Evolutionary conservation across 2,329 filamentous ascomycete genomes (phyloP).

Genomic region (Cylindrodendrum hubeiense): DNA sequence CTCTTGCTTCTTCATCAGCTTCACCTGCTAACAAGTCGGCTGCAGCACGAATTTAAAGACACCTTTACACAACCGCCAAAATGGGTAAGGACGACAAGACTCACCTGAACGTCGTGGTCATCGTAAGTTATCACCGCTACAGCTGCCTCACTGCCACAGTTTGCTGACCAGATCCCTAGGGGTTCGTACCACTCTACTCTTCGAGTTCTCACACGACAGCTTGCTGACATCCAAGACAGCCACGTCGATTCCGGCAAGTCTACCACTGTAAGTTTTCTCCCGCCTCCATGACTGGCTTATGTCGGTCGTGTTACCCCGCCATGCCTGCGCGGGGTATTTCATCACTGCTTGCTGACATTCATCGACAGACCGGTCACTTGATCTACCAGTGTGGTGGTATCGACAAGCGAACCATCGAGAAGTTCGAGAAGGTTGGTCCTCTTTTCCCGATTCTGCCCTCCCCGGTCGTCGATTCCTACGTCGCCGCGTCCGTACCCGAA

Average conservation of each 20-base stretch:
- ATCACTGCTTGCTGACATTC: conserved; percentile 42
- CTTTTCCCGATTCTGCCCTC: conserved; percentile 34
- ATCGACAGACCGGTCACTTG: conserved; percentile 79
- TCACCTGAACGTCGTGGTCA: conserved; percentile 98
- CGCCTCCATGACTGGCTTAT: conserved; percentile 28
- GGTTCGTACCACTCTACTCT: conserved; percentile 37
- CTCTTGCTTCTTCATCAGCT: conserved; percentile 12
- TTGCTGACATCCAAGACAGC: conserved; percentile 53
- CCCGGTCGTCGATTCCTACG: conserved; percentile 25
- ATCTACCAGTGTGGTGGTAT: conserved; percentile 99
- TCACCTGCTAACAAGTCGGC: conserved; percentile 33
- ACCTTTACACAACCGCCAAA: conserved; percentile 49
- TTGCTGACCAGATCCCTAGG: conserved; percentile 31
- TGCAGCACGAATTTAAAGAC: conserved; percentile 41
- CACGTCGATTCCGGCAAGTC: conserved; percentile 99
- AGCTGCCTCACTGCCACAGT: conserved; percentile 8
- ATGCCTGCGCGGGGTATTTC: conserved; percentile 23
- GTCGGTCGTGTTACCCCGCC: conserved; percentile 28
- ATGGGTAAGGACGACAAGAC: conserved; percentile 90
- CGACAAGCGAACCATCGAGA: conserved; percentile 99
- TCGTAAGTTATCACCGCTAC: conserved; percentile 61
- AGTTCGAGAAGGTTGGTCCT: conserved; percentile 97
- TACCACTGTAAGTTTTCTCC: conserved; percentile 83
- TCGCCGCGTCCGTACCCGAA: conserved; percentile 29
- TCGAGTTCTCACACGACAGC: not conserved